These are phyloP conservation scores for Austropuccinia psidii DNA, from an alignment of 1,284 basidiomycete genomes.

Conservation along the genomic window DNA sequence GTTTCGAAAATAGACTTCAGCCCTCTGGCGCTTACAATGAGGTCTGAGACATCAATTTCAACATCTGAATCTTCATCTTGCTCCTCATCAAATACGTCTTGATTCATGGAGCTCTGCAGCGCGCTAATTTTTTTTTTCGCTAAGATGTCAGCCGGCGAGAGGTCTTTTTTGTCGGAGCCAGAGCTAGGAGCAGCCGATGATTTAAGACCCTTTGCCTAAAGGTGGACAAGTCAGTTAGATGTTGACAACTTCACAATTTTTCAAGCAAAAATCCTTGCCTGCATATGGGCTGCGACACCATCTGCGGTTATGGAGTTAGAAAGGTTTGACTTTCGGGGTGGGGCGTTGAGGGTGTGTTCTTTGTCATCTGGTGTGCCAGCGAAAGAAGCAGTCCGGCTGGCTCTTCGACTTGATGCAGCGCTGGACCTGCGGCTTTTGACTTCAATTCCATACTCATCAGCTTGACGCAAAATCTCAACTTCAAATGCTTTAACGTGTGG, in stretches of 20 bases:
- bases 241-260: conserved; percentile 47
- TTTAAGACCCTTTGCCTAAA: conserved; percentile 37
- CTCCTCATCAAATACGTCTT: conserved; percentile 53
- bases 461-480: conserved; percentile 62
- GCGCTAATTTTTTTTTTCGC: conserved; percentile 46
- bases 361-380: conserved; percentile 37
- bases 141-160: conserved; percentile 43
- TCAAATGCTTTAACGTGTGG: conserved; percentile 62
- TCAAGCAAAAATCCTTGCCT: conserved; percentile 1
- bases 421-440: conserved; percentile 40
- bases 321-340: conserved; percentile 38
- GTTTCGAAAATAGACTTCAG: too few species aligned
- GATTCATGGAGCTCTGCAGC: conserved; percentile 47
- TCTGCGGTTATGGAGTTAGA: conserved; percentile 37
- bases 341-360: conserved; percentile 16
- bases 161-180: not conserved
- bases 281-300: conserved; percentile 39
- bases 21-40: conserved; percentile 53
- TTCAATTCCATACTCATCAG: conserved; percentile 56
- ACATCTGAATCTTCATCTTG: conserved; percentile 53
- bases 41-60: conserved; percentile 40
- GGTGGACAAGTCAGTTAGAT: conserved; percentile 45
- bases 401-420: conserved; percentile 27
- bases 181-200: conserved; percentile 47
- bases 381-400: conserved; percentile 1